Conservation (phyloP, 2,329 filamentous ascomycete species). For the Arthroderma uncinatum region DNA sequence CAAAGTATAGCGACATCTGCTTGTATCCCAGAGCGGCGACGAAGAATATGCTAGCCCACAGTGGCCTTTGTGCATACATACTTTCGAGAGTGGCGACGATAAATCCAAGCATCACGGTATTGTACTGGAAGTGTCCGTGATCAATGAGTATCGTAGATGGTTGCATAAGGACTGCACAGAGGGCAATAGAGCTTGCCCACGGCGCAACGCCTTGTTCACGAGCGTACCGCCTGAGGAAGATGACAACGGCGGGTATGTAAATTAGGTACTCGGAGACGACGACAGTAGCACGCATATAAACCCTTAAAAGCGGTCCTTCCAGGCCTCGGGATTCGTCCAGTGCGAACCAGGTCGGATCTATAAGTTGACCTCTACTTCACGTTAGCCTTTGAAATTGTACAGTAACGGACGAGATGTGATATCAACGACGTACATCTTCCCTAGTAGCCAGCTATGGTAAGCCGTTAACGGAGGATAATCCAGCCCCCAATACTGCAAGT, state of each 20-base stretch:
- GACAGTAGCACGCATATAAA: constrained; percentile 92
- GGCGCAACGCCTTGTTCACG: constrained; percentile 62
- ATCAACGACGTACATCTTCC: constrained; percentile 51
- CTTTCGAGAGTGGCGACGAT: constrained; percentile 78
- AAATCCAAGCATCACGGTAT: constrained; percentile 94
- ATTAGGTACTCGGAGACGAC: constrained; percentile 81
- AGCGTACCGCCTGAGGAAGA: constrained; percentile 74
- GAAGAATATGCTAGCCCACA: constrained; percentile 90
- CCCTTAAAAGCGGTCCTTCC: constrained; percentile 68
- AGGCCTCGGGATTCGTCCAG: constrained; percentile 71
- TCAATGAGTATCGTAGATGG: constrained; percentile 84
- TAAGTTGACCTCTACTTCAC: constrained; percentile 51
- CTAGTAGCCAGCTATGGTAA: constrained; percentile 94
- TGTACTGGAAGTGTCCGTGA: constrained; percentile 95
- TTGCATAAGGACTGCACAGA: constrained; percentile 86
- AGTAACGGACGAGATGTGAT: neutral
- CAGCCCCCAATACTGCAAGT: constrained; percentile 92
- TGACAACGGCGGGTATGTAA: constrained; percentile 73
- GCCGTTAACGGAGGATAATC: constrained; percentile 96
- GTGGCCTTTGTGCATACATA: constrained; percentile 68
- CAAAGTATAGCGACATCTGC: constrained; percentile 98
- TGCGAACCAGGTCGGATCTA: constrained; percentile 79
- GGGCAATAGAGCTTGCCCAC: constrained; percentile 74
- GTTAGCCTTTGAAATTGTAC: neutral
- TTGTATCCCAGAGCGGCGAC: constrained; percentile 93